Base-by-base conservation (phyloP, 306 rosid genomes). In the Myrica gale region DNA sequence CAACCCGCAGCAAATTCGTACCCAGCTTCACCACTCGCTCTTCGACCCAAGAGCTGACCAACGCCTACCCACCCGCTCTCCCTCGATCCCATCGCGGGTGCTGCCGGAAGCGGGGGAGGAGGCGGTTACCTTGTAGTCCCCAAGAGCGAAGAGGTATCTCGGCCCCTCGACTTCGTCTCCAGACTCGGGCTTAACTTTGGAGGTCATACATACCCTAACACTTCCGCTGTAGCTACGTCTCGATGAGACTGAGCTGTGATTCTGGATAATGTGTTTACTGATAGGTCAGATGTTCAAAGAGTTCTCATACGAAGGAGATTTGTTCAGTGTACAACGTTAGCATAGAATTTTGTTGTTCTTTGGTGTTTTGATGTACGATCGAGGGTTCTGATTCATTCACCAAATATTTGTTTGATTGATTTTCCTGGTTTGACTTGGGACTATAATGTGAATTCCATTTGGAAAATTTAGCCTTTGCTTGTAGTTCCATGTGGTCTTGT, bases 161-260 rank as follows among this genome's bases (percentile, higher is more conserved):
- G 84, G 44, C 82, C 93, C 5, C 75, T 73, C 71, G 96, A 90
- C 78, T 89, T 91, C n/a, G 78, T 92, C 23, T 84, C 96, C 0
- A 83, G 97, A 78, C 86, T 94, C 69, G 98, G 98, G 6, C 96
- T 94, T 43, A 92, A 94, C 84, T 81, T 94, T 9, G 98, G 97
- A 0, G 97, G 97, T 11, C 88, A 97, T 1, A 94, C 98, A 0
- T 94, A 94, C 63, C n/a, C n/a, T n/a, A n/a, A n/a, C n/a, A n/a
- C n/a, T n/a, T n/a, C n/a, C n/a, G n/a, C n/a, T n/a, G n/a, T n/a
- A n/a, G n/a, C n/a, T n/a, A n/a, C n/a, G n/a, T n/a, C n/a, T n/a
- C n/a, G n/a, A n/a, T 26, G 44, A 2, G 26, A 61, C 9, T 32
- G 68, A 13, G 7, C n/a, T 65, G 47, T 16, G 0, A 17, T 19